Base-by-base conservation (phyloP, 371 early-diverging fungal species). In the Parasitella parasitica region DNA sequence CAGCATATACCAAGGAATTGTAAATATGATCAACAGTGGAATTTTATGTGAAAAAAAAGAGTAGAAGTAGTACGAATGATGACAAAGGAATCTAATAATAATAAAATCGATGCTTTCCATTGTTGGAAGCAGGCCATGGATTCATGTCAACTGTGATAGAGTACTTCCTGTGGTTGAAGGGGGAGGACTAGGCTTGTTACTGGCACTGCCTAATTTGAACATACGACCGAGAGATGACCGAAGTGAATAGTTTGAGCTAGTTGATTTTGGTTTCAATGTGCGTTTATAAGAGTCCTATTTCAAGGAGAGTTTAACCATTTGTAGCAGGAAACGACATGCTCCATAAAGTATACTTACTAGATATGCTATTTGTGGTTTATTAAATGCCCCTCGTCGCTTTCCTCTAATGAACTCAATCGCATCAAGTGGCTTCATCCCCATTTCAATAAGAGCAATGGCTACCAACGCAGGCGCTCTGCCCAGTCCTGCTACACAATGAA, bases 401-500 rank as follows among this genome's bases (percentile, higher is more conserved):
- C 80, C 75, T 38, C 94, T 81, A 50, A 94, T 88, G 60, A 80
- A 88, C 67, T 89, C 89, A 57, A 94, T 84, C 28, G 92, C 87
- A 69, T 94, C 93, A 61, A 94, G 69, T 4, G 91, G 88, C 43
- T 86, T 81, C 91, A 91, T 89, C 12, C 94, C 94, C 67, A 83
- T 78, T 71, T 94, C 95, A 57, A 94, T 90, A 63, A 94, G 74
- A 35, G 94, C 95, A 64, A 94, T 86, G 41, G 92, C 88, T 12
- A 88, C 86, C 24, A 90, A 72, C 4, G 87, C 91, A 16, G 90
- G 91, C 6, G 91, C 90, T 26, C 89, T 69, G 12, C 93, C 93
- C 22, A 94, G 80, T 30, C 94, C 94, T 15, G 94, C 93, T 6
- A 94, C 94, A 63, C 94, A 94, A 69, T 94, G 94, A n/a, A 93